phyloP scores from a whole-genome alignment of 441 rosid genomes.

The Corymbia citriodora region DNA sequence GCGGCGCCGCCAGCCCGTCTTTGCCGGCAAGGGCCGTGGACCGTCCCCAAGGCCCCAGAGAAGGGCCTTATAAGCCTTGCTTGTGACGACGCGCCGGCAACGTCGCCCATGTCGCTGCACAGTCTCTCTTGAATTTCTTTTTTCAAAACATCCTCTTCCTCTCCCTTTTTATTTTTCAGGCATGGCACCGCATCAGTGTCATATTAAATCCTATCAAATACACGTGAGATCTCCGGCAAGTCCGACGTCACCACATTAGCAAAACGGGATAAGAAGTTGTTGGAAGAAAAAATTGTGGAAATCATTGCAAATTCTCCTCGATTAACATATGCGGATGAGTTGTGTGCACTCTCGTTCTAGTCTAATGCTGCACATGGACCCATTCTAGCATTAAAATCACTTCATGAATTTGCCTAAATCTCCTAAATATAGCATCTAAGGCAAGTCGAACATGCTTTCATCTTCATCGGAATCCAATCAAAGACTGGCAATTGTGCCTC shows the following conservation, averaged over 20 bases:
- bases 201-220: too few species aligned
- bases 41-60: too few species aligned
- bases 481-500: slow-evolving; percentile 86
- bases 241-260: background rate
- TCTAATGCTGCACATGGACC: background rate
- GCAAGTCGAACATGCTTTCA: background rate
- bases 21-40: too few species aligned
- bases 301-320: background rate
- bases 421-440: background rate
- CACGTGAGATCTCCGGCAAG: background rate
- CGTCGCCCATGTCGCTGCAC: too few species aligned
- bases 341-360: background rate
- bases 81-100: too few species aligned
- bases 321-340: background rate
- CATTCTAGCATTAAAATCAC: background rate
- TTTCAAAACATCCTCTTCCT: too few species aligned
- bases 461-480: slow-evolving; percentile 55
- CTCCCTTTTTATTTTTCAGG: too few species aligned
- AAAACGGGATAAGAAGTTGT: background rate
- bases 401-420: background rate
- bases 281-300: background rate
- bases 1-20: too few species aligned
- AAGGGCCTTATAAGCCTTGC: too few species aligned
- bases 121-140: too few species aligned
- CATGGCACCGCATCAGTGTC: too few species aligned